Evolutionary conservation across 805 yeast species (phyloP).

Genomic region (Candida hungchunana): DNA sequence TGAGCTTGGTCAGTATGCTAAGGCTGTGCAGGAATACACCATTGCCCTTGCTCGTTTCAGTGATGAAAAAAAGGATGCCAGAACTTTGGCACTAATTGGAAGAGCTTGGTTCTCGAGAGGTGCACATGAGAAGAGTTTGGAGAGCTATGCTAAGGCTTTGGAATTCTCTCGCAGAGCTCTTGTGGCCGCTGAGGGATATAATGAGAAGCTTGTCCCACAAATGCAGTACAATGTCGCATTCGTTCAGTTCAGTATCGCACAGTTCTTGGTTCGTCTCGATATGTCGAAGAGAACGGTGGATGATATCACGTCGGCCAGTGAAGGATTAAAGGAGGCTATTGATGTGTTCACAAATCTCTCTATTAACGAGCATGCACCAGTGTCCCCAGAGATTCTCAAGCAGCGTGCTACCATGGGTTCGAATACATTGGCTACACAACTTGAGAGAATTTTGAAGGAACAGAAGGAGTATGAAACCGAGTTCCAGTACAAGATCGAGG

Average conservation of each 20-base stretch:
- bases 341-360: slow-evolving; percentile 53
- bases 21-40: slow-evolving; percentile 87
- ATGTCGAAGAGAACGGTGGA: slow-evolving; percentile 54
- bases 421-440: slow-evolving; percentile 65
- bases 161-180: slow-evolving; percentile 59
- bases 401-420: slow-evolving; percentile 86
- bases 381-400: slow-evolving; percentile 71
- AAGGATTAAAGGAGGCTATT: slow-evolving; percentile 61
- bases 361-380: slow-evolving; percentile 63
- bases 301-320: slow-evolving; percentile 54
- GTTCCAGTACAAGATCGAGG: slow-evolving; percentile 57
- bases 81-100: slow-evolving; percentile 68
- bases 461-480: slow-evolving; percentile 64
- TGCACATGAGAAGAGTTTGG: slow-evolving; percentile 56
- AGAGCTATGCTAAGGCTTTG: slow-evolving; percentile 57
- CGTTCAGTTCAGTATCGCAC: slow-evolving; percentile 83
- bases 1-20: slow-evolving; percentile 76
- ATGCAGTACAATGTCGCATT: slow-evolving; percentile 78
- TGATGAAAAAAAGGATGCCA: slow-evolving; percentile 58
- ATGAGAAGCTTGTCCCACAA: slow-evolving; percentile 37
- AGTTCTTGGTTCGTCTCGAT: slow-evolving; percentile 61
- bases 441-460: slow-evolving; percentile 65
- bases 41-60: slow-evolving; percentile 64
- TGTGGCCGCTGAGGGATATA: slow-evolving; percentile 29
- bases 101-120: slow-evolving; percentile 88